These are phyloP conservation scores for Pulveroboletus sp. DNA, from an alignment of 768 basidiomycete genomes.

Conservation along the genomic window DNA sequence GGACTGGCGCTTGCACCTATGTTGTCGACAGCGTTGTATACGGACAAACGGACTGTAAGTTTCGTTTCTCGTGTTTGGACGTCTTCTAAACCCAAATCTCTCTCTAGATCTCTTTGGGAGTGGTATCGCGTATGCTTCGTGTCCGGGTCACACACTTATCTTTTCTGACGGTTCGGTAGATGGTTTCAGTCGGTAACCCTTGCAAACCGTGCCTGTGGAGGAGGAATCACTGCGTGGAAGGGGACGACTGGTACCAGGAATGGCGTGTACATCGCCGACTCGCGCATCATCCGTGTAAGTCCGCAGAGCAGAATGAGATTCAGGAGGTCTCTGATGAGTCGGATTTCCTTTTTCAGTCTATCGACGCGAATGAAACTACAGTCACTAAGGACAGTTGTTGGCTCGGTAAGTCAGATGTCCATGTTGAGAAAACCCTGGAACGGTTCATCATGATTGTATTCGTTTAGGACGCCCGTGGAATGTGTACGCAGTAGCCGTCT, in stretches of 20 bases:
- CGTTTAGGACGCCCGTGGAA: slow-evolving; percentile 56
- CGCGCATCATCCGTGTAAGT: slow-evolving; percentile 51
- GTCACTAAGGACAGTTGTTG: slow-evolving; percentile 46
- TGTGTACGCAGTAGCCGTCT: slow-evolving; percentile 53
- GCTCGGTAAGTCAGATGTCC: slow-evolving; percentile 37
- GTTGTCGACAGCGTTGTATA: slow-evolving; percentile 60
- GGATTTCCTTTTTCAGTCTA: slow-evolving; percentile 40
- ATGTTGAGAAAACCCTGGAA: not conserved
- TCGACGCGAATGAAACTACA: slow-evolving; percentile 52
- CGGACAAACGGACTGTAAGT: slow-evolving; percentile 63
- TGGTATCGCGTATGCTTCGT: slow-evolving; percentile 8
- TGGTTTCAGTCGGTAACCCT: slow-evolving; percentile 61
- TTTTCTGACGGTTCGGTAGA: slow-evolving; percentile 24
- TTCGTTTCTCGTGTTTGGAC: not conserved
- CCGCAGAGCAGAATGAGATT: not conserved
- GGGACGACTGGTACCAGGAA: slow-evolving; percentile 42
- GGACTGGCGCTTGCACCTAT: slow-evolving; percentile 55
- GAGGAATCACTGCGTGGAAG: slow-evolving; percentile 64
- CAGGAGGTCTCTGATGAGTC: not conserved
- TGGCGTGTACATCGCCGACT: slow-evolving; percentile 55
- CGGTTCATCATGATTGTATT: not conserved
- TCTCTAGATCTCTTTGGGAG: slow-evolving; percentile 12
- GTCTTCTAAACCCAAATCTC: not conserved
- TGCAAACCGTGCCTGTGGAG: slow-evolving; percentile 63
- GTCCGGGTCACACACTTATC: not conserved